Conservation (phyloP, 306 rosid species). For the Gastrolobium villosum region DNA sequence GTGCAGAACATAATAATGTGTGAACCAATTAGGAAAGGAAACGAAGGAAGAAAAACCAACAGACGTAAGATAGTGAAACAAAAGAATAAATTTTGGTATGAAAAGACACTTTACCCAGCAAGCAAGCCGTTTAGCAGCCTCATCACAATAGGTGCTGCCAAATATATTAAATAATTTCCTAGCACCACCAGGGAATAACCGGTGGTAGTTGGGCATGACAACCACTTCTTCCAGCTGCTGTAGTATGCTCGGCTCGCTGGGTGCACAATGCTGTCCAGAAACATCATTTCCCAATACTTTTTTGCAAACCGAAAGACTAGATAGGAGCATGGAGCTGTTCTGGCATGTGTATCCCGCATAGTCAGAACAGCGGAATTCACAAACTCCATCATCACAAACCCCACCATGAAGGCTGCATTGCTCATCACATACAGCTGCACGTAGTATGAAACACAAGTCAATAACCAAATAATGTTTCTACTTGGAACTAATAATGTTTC, state of each 20-base stretch:
- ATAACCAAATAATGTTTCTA: slow-evolving; percentile 23
- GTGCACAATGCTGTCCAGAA: slow-evolving; percentile 96
- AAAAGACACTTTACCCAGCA: slow-evolving; percentile 79
- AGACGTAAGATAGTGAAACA: background rate
- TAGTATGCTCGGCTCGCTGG: slow-evolving; percentile 89
- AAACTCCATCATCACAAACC: slow-evolving; percentile 95
- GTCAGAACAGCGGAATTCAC: slow-evolving; percentile 98
- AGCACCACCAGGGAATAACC: slow-evolving; percentile 95
- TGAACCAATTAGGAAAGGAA: slow-evolving; percentile 2
- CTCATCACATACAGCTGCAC: slow-evolving; percentile 93
- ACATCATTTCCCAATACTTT: slow-evolving; percentile 77
- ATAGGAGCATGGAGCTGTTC: slow-evolving; percentile 84
- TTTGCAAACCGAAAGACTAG: slow-evolving; percentile 85
- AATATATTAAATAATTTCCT: slow-evolving; percentile 88
- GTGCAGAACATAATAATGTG: background rate
- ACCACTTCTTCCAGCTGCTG: slow-evolving; percentile 98
- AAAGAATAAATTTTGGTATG: background rate
- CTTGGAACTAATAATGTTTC: background rate
- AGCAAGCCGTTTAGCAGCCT: slow-evolving; percentile 92
- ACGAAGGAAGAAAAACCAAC: slow-evolving; percentile 1
- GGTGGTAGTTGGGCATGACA: slow-evolving; percentile 94
- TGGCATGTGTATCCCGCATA: slow-evolving; percentile 98
- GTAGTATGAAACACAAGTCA: slow-evolving; percentile 38
- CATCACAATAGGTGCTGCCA: slow-evolving; percentile 86
- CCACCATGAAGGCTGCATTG: slow-evolving; percentile 99